Percentiles rank a stretch among this genome's conserved stretches.
Evolutionary conservation across 2,329 filamentous ascomycete species (phyloP).

Genomic region (Thermoascus crustaceus): DNA sequence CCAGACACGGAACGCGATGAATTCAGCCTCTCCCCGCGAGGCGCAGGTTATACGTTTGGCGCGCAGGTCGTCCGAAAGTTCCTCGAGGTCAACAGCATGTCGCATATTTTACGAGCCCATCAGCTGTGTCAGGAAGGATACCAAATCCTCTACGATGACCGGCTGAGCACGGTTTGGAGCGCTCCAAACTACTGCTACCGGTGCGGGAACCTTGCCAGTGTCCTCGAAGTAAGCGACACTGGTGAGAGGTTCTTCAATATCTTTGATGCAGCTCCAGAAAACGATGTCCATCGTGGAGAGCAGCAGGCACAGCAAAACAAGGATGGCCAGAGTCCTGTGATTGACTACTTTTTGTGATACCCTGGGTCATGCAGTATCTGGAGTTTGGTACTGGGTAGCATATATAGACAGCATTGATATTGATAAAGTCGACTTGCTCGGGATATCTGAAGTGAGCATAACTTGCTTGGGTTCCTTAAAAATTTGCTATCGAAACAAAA

Average conservation of each 20-base stretch:
- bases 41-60: conserved; percentile 94
- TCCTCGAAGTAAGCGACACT: conserved; percentile 87
- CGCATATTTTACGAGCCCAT: conserved; percentile 93
- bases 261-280: conserved; percentile 88
- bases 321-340: conserved; percentile 62
- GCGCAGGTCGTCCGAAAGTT: conserved; percentile 98
- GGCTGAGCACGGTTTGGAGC: conserved; percentile 93
- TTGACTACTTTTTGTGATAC: conserved; percentile 63
- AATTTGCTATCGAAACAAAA: background rate
- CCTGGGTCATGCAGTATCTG: conserved; percentile 17
- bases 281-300: conserved; percentile 77
- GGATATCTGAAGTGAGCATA: conserved; percentile 4
- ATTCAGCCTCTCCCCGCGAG: conserved; percentile 86
- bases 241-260: conserved; percentile 96
- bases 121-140: conserved; percentile 98
- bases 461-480: conserved; percentile 1
- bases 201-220: conserved; percentile 94
- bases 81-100: conserved; percentile 93
- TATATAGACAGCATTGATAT: conserved; percentile 18
- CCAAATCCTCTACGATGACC: conserved; percentile 92
- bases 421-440: conserved; percentile 1
- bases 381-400: conserved; percentile 23
- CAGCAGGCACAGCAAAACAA: conserved; percentile 61
- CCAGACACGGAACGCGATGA: conserved; percentile 96
- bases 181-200: conserved; percentile 94